Percentiles rank a stretch among this genome's conserved stretches.
phyloP scores from a whole-genome alignment of 1,284 basidiomycete genomes.

The Pyrrhoderma noxium region DNA sequence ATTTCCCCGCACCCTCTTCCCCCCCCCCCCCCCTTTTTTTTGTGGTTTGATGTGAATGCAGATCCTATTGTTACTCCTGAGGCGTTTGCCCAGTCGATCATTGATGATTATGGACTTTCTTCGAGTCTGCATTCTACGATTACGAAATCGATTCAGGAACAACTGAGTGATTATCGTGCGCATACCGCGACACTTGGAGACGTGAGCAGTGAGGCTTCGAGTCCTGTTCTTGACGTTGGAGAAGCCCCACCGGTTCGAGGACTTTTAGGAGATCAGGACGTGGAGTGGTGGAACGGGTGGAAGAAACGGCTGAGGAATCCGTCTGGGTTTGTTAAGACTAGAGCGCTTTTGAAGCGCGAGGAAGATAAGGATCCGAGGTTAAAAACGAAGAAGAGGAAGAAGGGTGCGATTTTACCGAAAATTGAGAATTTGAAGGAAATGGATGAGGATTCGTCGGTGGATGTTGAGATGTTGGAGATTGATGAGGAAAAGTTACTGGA shows the following conservation, averaged over 20 bases:
- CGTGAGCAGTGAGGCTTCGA: conserved; percentile 4
- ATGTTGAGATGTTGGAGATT: conserved; percentile 45
- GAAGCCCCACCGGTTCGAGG: conserved; percentile 30
- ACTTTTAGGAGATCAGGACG: conserved; percentile 42
- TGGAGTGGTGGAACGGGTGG: conserved; percentile 69
- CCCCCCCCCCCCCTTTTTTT: no score
- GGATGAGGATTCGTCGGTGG: conserved; percentile 35
- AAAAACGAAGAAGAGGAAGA: conserved; percentile 14
- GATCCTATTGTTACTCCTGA: conserved; percentile 88
- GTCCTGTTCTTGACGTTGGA: not conserved
- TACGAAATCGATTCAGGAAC: conserved; percentile 80
- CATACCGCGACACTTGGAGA: conserved; percentile 36
- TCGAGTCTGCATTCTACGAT: conserved; percentile 69
- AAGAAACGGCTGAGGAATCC: conserved; percentile 42
- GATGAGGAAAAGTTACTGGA: conserved; percentile 58
- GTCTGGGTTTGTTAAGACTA: conserved; percentile 26
- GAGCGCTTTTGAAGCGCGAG: conserved; percentile 21
- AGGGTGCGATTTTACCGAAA: conserved; percentile 12
- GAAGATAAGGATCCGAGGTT: conserved; percentile 30
- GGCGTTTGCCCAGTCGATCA: conserved; percentile 81
- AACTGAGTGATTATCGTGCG: conserved; percentile 73
- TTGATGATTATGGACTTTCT: conserved; percentile 86
- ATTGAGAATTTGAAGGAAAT: conserved; percentile 27
- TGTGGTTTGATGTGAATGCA: conserved; percentile 24
- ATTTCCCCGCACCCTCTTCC: no score